phyloP scores from a whole-genome alignment of 177 flowering plant genomes.

The Vitis hybrid region DNA sequence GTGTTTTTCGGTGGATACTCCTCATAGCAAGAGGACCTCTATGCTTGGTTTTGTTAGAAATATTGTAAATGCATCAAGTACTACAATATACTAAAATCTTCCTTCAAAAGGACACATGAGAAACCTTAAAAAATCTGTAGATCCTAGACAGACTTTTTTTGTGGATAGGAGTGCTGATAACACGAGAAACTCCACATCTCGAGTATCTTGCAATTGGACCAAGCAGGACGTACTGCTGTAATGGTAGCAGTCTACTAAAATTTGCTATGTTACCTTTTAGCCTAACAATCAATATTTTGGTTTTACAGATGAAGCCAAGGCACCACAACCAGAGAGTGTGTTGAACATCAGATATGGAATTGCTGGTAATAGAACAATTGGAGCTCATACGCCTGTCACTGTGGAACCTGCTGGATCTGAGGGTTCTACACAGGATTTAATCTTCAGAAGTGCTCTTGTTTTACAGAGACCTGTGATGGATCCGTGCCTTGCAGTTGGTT shows the following conservation, averaged over 20 bases:
- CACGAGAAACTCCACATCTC: too few relatives aligned
- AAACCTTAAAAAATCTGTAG: too few relatives aligned
- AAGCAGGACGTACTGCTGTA: too few relatives aligned
- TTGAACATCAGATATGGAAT: constrained; percentile 75
- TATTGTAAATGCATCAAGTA: too few relatives aligned
- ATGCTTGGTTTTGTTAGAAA: too few relatives aligned
- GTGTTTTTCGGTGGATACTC: neutral
- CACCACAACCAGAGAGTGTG: constrained; percentile 49
- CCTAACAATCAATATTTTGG: neutral
- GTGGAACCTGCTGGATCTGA: constrained; percentile 26
- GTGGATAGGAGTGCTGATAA: too few relatives aligned
- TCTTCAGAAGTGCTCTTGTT: constrained; percentile 75
- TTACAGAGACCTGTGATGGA: constrained; percentile 88
- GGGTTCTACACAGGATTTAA: constrained; percentile 32
- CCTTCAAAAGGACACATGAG: too few relatives aligned
- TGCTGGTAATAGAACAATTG: constrained; percentile 65
- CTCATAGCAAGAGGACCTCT: too few relatives aligned
- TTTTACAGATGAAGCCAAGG: constrained; percentile 49
- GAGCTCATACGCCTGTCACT: constrained; percentile 80
- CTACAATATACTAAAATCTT: too few relatives aligned
- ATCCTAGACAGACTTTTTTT: too few relatives aligned
- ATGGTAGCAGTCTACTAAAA: too few relatives aligned
- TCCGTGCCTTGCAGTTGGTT: constrained; percentile 92
- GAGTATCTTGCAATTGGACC: too few relatives aligned
- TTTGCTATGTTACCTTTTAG: neutral